Evolutionary conservation across 768 basidiomycete genomes (phyloP), one percentile per base, ranked within the genome.

Genomic region (Chalciporus piperatus): DNA sequence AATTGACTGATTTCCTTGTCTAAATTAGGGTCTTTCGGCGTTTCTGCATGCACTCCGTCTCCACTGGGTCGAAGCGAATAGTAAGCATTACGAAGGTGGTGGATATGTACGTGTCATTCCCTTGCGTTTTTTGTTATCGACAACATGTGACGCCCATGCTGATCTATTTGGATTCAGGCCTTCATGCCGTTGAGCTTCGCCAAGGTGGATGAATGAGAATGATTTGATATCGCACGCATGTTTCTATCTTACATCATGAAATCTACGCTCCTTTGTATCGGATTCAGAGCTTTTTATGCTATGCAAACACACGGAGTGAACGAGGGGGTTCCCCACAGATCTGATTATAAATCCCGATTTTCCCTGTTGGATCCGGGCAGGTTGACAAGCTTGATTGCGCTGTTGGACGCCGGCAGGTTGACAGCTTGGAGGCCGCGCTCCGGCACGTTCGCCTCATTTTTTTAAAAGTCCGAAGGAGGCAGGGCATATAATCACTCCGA

Each of bases 61-160:
- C 59, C 96, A 98, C 71, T 98, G 96, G 93, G 96, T 98, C 52
- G 95, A 98, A 72, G 92, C 87, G 47, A 97, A 96, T 75, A 94
- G 93, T 74, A 96, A 97, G 77, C 92, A 94, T 66, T 96, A 88
- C 67, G 83, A 89, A 70, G 93, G 90, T 30, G 88, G 81, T 52
- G 93, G 92, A 69, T 83, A 93, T 76, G 91, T 92, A 74, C 69
- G 87, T 85, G 25, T 48, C 22, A 22, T 58, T 54, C 40, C 41
- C 54, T 41, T 52, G 52, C 49, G 44, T 25, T 33, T n/a, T 32
- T 56, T 45, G 49, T 47, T 42, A 55, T 51, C 20, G 32, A 25
- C 56, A 60, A 62, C 61, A 64, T 64, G 63, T 58, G 44, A 41
- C 28, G 41, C 58, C 56, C 59, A 52, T 62, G 61, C 61, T 66